Conservation (phyloP, 306 rosid genomes). For the Malus asiatica region DNA sequence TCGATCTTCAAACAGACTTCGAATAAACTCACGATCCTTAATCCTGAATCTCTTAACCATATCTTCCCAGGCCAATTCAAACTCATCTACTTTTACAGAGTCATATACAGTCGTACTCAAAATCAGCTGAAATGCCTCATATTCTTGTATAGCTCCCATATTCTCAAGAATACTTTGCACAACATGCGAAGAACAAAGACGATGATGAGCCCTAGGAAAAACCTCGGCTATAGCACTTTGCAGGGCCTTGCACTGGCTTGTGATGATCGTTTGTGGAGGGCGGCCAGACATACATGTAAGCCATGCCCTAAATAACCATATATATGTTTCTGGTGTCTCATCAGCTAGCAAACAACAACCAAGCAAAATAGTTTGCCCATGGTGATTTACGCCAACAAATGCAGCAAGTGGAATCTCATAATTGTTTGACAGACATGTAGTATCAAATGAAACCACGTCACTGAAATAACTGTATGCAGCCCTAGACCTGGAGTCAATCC, state of each 20-base stretch:
- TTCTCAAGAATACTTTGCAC: constrained; percentile 64
- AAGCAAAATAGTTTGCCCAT: constrained; percentile 60
- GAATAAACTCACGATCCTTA: constrained; percentile 51
- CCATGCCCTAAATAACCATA: constrained; percentile 96
- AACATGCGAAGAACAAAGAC: constrained; percentile 50
- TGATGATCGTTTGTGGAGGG: constrained; percentile 81
- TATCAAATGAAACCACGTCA: constrained; percentile 73
- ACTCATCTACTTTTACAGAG: constrained; percentile 64
- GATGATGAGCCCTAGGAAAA: constrained; percentile 86
- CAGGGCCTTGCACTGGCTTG: constrained; percentile 61
- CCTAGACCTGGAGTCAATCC: constrained; percentile 87
- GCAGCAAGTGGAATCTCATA: constrained; percentile 73
- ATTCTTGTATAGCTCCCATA: constrained; percentile 53
- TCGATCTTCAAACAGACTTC: constrained; percentile 50
- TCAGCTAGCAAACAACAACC: constrained; percentile 90
- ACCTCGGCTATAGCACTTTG: constrained; percentile 78
- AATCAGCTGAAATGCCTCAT: constrained; percentile 49
- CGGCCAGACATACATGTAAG: constrained; percentile 89
- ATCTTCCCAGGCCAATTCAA: constrained; percentile 79
- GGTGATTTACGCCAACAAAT: constrained; percentile 87
- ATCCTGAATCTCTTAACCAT: constrained; percentile 59
- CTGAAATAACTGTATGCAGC: constrained; percentile 76
- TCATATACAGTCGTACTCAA: constrained; percentile 46
- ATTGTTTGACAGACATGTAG: constrained; percentile 64
- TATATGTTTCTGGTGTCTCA: constrained; percentile 66